Conservation (phyloP, 495 filamentous ascomycete genomes). For the Cercophora samala region DNA sequence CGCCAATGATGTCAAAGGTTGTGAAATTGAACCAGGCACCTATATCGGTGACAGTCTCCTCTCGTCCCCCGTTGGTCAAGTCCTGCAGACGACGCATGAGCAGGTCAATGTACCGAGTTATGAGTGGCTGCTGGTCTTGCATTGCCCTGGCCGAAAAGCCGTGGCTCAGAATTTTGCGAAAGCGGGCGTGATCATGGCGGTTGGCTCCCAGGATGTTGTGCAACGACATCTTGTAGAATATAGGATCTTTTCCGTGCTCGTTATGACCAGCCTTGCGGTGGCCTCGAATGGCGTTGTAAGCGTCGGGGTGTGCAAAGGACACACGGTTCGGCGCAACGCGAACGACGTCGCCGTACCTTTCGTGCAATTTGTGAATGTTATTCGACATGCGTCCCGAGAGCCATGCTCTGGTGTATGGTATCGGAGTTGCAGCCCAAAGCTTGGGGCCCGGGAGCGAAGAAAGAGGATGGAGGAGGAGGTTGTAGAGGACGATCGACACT, state of each 20-base stretch:
- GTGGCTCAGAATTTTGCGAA: conserved; percentile 45
- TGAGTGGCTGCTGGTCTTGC: conserved; percentile 40
- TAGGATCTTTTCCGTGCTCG: conserved; percentile 40
- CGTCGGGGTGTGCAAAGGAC: conserved; percentile 50
- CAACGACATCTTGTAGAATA: conserved; percentile 16
- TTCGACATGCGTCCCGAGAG: conserved; percentile 22
- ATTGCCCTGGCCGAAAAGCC: conserved; percentile 50
- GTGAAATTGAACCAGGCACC: conserved; percentile 53
- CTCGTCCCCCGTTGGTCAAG: conserved; percentile 9
- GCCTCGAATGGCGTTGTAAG: conserved; percentile 60
- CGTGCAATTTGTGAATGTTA: conserved; percentile 38
- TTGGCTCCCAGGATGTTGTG: conserved; percentile 34
- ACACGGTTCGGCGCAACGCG: conserved; percentile 56
- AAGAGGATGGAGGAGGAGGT: conserved; percentile 53
- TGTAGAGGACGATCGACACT: conserved; percentile 34
- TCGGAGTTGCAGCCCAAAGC: conserved; percentile 38
- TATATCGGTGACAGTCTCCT: conserved; percentile 28
- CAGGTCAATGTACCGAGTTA: conserved; percentile 40
- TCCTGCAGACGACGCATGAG: conserved; percentile 39
- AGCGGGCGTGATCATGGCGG: conserved; percentile 38
- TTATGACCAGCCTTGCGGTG: conserved; percentile 31
- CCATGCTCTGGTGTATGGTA: conserved; percentile 33
- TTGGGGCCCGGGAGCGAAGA: conserved; percentile 49
- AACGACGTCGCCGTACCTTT: conserved; percentile 52
- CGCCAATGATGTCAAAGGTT: conserved; percentile 60